Conservation (phyloP, 2,329 filamentous ascomycete genomes). For the Scopulariopsis brevicaulis region DNA sequence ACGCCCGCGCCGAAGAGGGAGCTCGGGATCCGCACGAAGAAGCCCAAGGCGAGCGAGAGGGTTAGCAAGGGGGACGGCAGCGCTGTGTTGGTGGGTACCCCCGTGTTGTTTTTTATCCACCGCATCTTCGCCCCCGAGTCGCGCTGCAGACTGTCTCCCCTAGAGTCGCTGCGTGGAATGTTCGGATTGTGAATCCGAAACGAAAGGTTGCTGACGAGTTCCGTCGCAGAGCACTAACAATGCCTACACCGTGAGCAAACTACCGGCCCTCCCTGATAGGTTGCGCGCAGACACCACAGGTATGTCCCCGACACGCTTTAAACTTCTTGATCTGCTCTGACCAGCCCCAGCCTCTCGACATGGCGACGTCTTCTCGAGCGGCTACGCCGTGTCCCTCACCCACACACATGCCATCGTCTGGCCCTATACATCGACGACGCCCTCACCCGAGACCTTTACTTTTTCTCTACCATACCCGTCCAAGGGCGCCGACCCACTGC, state of each 20-base stretch:
- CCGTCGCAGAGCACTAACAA: constrained; percentile 63
- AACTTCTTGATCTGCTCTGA: neutral
- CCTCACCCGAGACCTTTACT: constrained; percentile 65
- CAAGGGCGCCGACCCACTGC: constrained; percentile 59
- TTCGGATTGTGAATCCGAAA: neutral
- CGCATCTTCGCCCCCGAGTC: neutral
- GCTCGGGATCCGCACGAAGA: constrained; percentile 49
- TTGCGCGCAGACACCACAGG: constrained; percentile 55
- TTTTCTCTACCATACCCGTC: constrained; percentile 69
- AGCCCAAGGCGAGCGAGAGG: constrained; percentile 50
- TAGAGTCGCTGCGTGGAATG: neutral
- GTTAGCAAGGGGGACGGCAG: constrained; percentile 56
- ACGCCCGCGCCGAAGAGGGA: constrained; percentile 33
- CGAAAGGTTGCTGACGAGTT: constrained; percentile 6
- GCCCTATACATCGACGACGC: constrained; percentile 65
- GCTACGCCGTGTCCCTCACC: constrained; percentile 71
- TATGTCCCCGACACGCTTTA: constrained; percentile 28
- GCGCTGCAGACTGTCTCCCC: neutral
- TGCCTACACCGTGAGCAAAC: constrained; percentile 75
- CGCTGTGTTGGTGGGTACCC: constrained; percentile 44
- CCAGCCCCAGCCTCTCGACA: constrained; percentile 43
- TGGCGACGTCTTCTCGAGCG: constrained; percentile 53
- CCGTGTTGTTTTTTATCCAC: neutral
- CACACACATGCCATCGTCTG: constrained; percentile 77
- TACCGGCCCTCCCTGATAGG: constrained; percentile 71